These are phyloP conservation scores for Penicillium bialowiezense DNA, from an alignment of 495 filamentous ascomycete genomes.

Conservation along the genomic window DNA sequence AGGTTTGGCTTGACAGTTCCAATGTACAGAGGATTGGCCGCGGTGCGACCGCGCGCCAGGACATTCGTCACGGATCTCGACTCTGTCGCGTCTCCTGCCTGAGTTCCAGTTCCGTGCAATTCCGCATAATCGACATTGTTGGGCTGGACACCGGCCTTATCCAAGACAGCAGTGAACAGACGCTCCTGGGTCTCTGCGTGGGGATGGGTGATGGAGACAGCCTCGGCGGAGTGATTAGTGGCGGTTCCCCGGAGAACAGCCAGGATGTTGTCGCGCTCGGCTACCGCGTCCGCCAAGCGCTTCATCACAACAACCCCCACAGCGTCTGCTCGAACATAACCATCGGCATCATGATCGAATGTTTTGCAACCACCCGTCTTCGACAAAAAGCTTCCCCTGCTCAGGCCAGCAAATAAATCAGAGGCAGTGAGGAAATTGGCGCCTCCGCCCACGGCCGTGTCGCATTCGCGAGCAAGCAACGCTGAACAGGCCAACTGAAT, in stretches of 20 bases:
- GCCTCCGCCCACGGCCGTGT: constrained; percentile 72
- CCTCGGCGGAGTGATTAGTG: constrained; percentile 47
- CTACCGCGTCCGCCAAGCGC: constrained; percentile 42
- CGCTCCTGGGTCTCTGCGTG: constrained; percentile 48
- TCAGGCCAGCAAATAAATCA: constrained; percentile 66
- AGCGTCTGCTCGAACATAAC: constrained; percentile 29
- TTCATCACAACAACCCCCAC: constrained; percentile 45
- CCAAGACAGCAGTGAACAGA: constrained; percentile 41
- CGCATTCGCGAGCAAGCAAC: constrained; percentile 62
- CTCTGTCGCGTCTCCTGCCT: constrained; percentile 38
- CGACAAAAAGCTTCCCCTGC: constrained; percentile 64
- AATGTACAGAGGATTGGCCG: constrained; percentile 17
- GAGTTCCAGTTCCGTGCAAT: constrained; percentile 47
- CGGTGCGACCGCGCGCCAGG: constrained; percentile 17
- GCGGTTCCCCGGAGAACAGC: constrained; percentile 33
- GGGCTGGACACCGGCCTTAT: constrained; percentile 43
- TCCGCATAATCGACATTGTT: constrained; percentile 51
- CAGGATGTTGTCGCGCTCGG: constrained; percentile 45
- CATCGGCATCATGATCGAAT: constrained; percentile 41
- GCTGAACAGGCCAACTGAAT: constrained; percentile 59
- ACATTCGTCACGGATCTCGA: constrained; percentile 25
- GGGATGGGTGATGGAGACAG: constrained; percentile 45
- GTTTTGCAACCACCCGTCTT: constrained; percentile 58
- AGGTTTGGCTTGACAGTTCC: constrained; percentile 39
- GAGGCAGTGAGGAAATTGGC: constrained; percentile 63